These are phyloP conservation scores for Pulveroboletus sp. DNA, from an alignment of 768 basidiomycete genomes.

Conservation along the genomic window DNA sequence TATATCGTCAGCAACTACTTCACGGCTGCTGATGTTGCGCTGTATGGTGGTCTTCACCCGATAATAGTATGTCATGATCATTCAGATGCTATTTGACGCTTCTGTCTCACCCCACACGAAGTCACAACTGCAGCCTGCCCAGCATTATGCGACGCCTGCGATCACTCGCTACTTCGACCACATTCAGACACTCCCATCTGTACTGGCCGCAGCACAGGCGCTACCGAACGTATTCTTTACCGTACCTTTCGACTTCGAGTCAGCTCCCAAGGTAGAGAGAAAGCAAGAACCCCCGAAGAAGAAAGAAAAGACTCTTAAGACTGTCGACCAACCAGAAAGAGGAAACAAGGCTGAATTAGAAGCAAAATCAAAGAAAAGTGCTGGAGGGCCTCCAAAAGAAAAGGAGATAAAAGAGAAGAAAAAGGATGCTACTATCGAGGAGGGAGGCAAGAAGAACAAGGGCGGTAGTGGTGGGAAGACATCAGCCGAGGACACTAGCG, in stretches of 20 bases:
- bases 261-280: constrained; percentile 70
- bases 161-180: constrained; percentile 95
- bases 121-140: constrained; percentile 64
- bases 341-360: constrained; percentile 25
- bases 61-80: constrained; percentile 51
- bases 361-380: constrained; percentile 39
- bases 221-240: constrained; percentile 49
- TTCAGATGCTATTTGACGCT: neutral
- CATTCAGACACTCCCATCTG: constrained; percentile 67
- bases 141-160: constrained; percentile 76
- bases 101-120: constrained; percentile 30
- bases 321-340: constrained; percentile 25
- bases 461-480: constrained; percentile 30
- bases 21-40: constrained; percentile 84
- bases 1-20: constrained; percentile 82
- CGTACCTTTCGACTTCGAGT: constrained; percentile 67
- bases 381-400: constrained; percentile 18
- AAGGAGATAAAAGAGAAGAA: constrained; percentile 47
- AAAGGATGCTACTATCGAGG: constrained; percentile 41
- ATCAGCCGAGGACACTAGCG: constrained; percentile 59
- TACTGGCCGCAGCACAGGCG: constrained; percentile 52
- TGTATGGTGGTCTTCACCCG: constrained; percentile 88
- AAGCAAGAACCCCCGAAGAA: constrained; percentile 72
- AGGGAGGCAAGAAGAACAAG: constrained; percentile 40
- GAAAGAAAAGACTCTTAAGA: constrained; percentile 56